phyloP scores from a whole-genome alignment of 139 green algal species.

The Chlorella sp. region DNA sequence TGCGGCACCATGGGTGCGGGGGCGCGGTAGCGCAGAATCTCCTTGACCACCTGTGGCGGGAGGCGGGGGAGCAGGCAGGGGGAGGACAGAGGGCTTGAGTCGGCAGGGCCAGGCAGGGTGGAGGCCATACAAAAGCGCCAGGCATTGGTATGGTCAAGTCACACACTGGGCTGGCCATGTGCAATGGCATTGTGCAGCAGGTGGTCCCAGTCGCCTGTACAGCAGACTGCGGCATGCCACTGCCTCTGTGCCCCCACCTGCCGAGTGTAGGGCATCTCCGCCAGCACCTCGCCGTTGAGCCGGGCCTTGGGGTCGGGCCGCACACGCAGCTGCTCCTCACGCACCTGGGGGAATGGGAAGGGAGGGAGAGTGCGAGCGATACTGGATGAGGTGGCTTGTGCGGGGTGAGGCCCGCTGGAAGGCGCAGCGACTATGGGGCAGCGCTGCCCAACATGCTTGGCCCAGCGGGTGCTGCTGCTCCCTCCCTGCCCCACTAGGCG shows the following conservation, averaged over 20 bases:
- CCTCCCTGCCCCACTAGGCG: not conserved
- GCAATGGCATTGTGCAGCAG: not conserved
- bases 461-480: too few relatives aligned
- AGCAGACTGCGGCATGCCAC: too few relatives aligned
- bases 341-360: conserved; percentile 47
- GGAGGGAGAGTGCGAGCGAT: too few relatives aligned
- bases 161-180: too few relatives aligned
- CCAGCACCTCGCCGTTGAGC: conserved; percentile 75
- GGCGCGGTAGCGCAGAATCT: conserved; percentile 83
- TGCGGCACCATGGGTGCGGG: conserved; percentile 88
- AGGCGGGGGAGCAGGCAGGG: not conserved
- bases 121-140: too few relatives aligned
- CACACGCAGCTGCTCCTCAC: conserved; percentile 71
- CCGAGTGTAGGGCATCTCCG: conserved; percentile 83
- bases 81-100: too few relatives aligned
- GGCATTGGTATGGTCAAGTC: too few relatives aligned
- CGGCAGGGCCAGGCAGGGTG: too few relatives aligned
- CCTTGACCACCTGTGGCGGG: conserved; percentile 85
- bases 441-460: too few relatives aligned
- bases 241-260: conserved; percentile 58
- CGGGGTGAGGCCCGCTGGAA: too few relatives aligned
- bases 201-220: not conserved
- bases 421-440: too few relatives aligned
- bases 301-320: conserved; percentile 60
- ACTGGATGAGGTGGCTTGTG: too few relatives aligned